Evolutionary conservation across 75 land plant genomes (phyloP).

Genomic region (Picea glauca): DNA sequence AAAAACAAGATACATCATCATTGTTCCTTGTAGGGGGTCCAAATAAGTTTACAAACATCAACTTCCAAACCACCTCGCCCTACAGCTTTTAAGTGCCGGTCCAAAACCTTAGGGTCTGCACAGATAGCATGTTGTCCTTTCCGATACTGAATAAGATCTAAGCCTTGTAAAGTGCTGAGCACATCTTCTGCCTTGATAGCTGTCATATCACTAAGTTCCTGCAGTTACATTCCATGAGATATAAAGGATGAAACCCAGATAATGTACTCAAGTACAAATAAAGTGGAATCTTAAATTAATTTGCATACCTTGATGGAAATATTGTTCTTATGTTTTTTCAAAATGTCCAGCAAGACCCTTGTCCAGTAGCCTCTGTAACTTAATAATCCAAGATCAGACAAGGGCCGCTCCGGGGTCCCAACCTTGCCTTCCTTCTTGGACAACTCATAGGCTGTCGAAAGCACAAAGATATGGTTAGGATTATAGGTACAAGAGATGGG

Average conservation of each 20-base stretch:
- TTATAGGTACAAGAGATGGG: no score
- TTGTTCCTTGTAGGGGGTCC: slow-evolving; percentile 98
- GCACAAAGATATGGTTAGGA: no score
- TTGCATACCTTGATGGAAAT: slow-evolving; percentile 80
- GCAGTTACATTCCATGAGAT: slow-evolving; percentile 11
- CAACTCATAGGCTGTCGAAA: slow-evolving; percentile 78
- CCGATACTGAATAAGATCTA: slow-evolving; percentile 87
- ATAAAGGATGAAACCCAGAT: background rate
- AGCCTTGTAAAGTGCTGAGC: slow-evolving; percentile 64
- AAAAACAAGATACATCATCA: slow-evolving; percentile 8
- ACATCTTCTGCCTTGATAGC: slow-evolving; percentile 89
- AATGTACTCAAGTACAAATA: background rate
- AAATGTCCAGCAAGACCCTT: slow-evolving; percentile 80
- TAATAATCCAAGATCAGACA: slow-evolving; percentile 87
- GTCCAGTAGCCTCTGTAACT: slow-evolving; percentile 99
- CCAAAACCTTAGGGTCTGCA: slow-evolving; percentile 95
- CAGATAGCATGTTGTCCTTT: slow-evolving; percentile 97
- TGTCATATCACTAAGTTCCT: slow-evolving; percentile 99
- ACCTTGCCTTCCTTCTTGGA: slow-evolving; percentile 98
- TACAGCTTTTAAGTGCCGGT: slow-evolving; percentile 92
- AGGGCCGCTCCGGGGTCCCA: slow-evolving; percentile 96
- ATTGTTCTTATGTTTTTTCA: slow-evolving; percentile 89
- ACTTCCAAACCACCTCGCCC: slow-evolving; percentile 91
- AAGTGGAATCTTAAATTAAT: background rate
- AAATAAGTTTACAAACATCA: slow-evolving; percentile 84